Base-by-base conservation (phyloP, 2,329 filamentous ascomycete species). In the Trichoderma sp. region DNA sequence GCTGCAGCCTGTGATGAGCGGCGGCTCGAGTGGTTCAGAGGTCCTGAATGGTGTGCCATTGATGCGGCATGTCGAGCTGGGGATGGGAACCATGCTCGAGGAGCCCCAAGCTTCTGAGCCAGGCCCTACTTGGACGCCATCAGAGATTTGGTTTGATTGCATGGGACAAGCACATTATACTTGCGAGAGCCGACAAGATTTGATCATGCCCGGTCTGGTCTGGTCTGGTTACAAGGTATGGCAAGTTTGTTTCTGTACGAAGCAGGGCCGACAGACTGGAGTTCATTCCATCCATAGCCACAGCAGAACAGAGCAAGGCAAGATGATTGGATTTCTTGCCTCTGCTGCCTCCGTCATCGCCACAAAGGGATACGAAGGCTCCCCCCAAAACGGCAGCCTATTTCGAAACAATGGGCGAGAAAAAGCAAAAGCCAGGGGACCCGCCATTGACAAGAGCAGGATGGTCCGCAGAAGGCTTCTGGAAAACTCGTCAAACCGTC, bases 11-110 rank as follows among this genome's bases (percentile, higher is more conserved):
- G 31, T 53, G 41, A 33, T 18, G 59, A 35, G 66, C 66, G 45
- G 45, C 45, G 45, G n/a, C 29, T 69, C 31, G 66, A 71, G 21
- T 59, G 21, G 18, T 53, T 56, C 60, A 65, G 18, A 73, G 8
- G 8, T 31, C 12, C 21, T 53, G 35, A 63, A 68, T 65, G 64
- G 72, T 75, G 72, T 75, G 72, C 72, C 72, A 75, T 75, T 75
- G 64, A 50, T 62, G 53, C 29, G 24, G 72, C 50, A 60, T 75
- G 24, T 63, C 35, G 65, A 67, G 56, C 72, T 75, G 64, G 72
- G 72, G 72, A 69, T 67, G 65, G 41, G 69, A 69, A 63, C 72
- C 63, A 69, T 75, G 72, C 16, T 45, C n/a, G 21, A 63, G 62
- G 38, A 45, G 64, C 65, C 64, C 64, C 64, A 56, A 67, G 53